Base-by-base conservation (phyloP, 306 rosid genomes). In the Erythrophleum fordii region DNA sequence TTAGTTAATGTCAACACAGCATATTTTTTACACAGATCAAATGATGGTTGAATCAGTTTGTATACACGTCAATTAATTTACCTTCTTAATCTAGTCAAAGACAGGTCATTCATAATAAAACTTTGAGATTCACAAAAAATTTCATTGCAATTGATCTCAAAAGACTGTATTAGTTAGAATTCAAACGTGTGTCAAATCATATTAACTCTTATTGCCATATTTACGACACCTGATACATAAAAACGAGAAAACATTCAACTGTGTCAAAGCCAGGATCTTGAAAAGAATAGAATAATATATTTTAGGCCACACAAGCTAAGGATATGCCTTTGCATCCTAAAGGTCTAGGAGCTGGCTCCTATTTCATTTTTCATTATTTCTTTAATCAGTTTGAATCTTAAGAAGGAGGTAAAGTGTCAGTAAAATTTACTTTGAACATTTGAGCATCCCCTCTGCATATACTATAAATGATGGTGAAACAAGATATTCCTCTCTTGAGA, bases 261-360 rank as follows among this genome's bases (percentile, higher is more conserved):
- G 34, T 14, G 31, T 56, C 8, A 29, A 44, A 20, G 20, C 5
- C 18, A 28, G 46, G 64, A 41, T 52, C 8, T 46, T 35, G 61
- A 31, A 45, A 59, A 59, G 11, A 31, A 46, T 37, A 60, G 69
- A 61, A 22, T 17, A 46, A 65, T 58, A 41, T 13, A 52, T n/a
- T 79, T 78, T 74, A 52, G 34, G n/a, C 42, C 48, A 56, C 73
- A 56, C 83, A 83, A 83, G 86, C 60, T 34, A 83, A 67, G 83
- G 83, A 83, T 79, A 70, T 82, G 14, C 72, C 45, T 70, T 10
- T 31, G 60, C 28, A 49, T 77, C 29, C 6, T n/a, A 14, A 73
- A 1, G 26, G 72, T 49, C 55, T 73, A 39, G 26, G 6, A 28
- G 45, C 25, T 17, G 41, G 17, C 56, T 25, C 52, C 35, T 5